Conservation (phyloP, 1,139 yeast species). For the Pichia sp. region DNA sequence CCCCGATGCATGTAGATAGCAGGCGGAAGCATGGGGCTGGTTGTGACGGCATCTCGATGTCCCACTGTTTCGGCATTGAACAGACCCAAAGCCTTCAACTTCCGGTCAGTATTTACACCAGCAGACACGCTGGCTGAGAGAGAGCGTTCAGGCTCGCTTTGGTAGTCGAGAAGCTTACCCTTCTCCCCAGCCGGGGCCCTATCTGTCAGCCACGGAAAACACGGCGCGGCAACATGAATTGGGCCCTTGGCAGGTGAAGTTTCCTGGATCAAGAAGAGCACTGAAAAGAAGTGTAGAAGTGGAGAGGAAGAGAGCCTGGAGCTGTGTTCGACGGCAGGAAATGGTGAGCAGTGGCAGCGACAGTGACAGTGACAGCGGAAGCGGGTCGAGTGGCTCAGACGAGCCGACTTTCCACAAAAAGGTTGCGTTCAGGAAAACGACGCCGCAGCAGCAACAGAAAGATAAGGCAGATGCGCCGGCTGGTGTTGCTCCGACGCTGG, state of each 20-base stretch:
- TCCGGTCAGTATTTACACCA: no score
- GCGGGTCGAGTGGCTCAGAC: background rate
- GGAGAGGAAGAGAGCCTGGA: no score
- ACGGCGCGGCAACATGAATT: background rate
- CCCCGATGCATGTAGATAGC: no score
- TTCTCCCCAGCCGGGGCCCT: background rate
- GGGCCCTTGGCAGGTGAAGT: background rate
- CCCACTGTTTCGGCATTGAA: no score
- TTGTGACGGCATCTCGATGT: no score
- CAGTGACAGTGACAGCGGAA: background rate
- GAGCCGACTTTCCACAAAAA: background rate
- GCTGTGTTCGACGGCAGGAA: no score
- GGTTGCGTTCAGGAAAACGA: background rate
- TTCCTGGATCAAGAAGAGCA: background rate
- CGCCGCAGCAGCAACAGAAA: background rate
- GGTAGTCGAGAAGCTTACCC: background rate
- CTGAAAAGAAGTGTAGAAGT: no score
- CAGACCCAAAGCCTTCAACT: no score
- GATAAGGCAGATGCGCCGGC: background rate
- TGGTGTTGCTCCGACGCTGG: background rate
- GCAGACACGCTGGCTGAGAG: no score
- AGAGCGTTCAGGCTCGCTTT: no score
- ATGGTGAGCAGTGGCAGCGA: constrained; percentile 3
- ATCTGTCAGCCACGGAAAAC: no score
- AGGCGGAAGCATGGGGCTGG: no score